A percentile compares a stretch with the other conserved stretches of the same genome.
Conservation (phyloP, 768 basidiomycete genomes). For the Amylocystis lapponica region DNA sequence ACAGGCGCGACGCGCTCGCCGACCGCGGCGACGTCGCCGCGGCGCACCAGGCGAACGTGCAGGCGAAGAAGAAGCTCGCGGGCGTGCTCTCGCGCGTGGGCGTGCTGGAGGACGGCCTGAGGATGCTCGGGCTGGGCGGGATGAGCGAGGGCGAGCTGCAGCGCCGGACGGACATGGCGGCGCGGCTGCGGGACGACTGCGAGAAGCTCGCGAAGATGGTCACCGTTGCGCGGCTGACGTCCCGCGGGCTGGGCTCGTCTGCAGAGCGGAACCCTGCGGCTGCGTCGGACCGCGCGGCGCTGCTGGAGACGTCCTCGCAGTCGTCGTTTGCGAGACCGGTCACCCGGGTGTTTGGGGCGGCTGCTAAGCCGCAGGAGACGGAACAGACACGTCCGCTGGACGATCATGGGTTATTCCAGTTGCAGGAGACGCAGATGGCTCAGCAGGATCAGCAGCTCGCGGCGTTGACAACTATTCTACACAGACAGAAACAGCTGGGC, state of each 20-base stretch:
- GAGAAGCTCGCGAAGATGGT: slow-evolving; percentile 85
- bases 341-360: slow-evolving; percentile 76
- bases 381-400: slow-evolving; percentile 84
- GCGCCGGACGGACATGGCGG: slow-evolving; percentile 85
- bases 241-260: slow-evolving; percentile 31
- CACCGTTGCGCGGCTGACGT: slow-evolving; percentile 59
- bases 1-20: slow-evolving; percentile 81
- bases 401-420: slow-evolving; percentile 67
- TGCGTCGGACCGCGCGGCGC: slow-evolving; percentile 57
- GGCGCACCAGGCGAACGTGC: slow-evolving; percentile 75
- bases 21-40: slow-evolving; percentile 66
- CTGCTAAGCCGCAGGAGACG: slow-evolving; percentile 66
- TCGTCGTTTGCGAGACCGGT: slow-evolving; percentile 39
- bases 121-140: slow-evolving; percentile 57
- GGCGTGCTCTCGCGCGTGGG: slow-evolving; percentile 71
- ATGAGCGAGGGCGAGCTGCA: slow-evolving; percentile 91
- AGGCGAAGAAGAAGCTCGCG: slow-evolving; percentile 82
- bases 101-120: slow-evolving; percentile 61
- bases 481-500: slow-evolving; percentile 81
- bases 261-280: slow-evolving; percentile 38
- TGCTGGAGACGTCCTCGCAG: slow-evolving; percentile 38
- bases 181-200: slow-evolving; percentile 84
- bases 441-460: slow-evolving; percentile 82
- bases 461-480: slow-evolving; percentile 73
- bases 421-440: slow-evolving; percentile 77